Base-by-base conservation (phyloP, 164 flowering plant genomes). In the Sedum album region DNA sequence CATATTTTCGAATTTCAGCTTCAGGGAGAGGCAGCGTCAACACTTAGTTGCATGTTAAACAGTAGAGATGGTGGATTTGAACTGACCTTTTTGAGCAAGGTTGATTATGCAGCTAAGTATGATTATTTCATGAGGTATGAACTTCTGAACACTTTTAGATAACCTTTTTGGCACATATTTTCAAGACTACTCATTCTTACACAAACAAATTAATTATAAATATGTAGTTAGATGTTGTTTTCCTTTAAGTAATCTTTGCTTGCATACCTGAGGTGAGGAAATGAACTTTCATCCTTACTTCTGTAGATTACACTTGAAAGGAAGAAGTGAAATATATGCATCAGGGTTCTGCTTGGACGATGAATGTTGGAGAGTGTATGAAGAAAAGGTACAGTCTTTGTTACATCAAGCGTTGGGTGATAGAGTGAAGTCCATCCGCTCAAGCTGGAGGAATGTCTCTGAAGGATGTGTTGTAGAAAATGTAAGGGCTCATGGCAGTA, bases 321-420 rank as follows among this genome's bases (percentile, higher is more conserved):
- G 82, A 65, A 80, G 69, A 38, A 68, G 53, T 60, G 80, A 80
- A 72, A 77, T 86, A 39, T 69, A 70, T 77, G 78, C 80, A 71
- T 77, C 84, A 17, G 95, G 90, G 68, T 85, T 80, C 81, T 91
- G 89, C 76, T 82, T 85, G 80, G 99, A 91, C 71, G 81, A 87
- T 70, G 99, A 94, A 67, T 88, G 90, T 68, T 94, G 99, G 99
- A 91, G 99, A 81, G 64, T 72, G 36, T 87, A 79, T 68, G 99
- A 94, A 82, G 82, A 81, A 71, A 90, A 84, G 77, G 87, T 94
- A 18, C 80, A 79, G 49, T 67, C 68, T 38, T 68, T 94, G 75
- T 74, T 94, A 41, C 73, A 66, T 66, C 82, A 86, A 78, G 97
- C 88, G 36, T 74, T 91, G 70, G 69, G 75, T 65, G 96, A 90